Evolutionary conservation across 306 rosid species (phyloP).

Genomic region (Cucurbita moschata): DNA sequence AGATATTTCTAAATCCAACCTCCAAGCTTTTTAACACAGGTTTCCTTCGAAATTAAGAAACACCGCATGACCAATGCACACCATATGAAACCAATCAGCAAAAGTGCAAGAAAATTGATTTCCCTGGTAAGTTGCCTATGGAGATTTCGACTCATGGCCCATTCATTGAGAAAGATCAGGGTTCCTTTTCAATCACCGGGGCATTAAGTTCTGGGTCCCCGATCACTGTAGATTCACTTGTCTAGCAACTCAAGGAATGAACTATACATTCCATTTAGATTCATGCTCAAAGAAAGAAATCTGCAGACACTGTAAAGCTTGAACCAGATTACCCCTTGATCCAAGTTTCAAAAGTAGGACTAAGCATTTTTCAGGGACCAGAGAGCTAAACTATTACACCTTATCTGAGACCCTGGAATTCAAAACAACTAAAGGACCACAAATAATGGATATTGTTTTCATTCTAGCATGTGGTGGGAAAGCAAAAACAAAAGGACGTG

Average conservation of each 20-base stretch:
- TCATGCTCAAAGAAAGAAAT: neutral
- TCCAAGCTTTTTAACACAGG: neutral
- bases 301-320: neutral
- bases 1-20: neutral
- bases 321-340: neutral
- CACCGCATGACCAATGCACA: neutral
- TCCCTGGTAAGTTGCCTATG: neutral
- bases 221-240: neutral
- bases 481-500: neutral
- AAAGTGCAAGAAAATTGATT: neutral
- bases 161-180: neutral
- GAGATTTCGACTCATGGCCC: no score
- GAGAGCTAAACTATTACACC: neutral
- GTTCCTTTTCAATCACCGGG: neutral
- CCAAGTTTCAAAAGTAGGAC: neutral
- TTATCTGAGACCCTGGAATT: neutral
- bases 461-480: neutral
- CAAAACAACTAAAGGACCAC: neutral
- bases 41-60: neutral
- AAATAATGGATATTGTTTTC: neutral
- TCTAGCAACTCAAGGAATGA: neutral
- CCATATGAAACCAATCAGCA: neutral
- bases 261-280: neutral
- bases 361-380: neutral
- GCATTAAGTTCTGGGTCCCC: neutral